Evolutionary conservation across 1,284 basidiomycete genomes (phyloP), one percentile per base, ranked within the genome.

Genomic region (Apiotrichum mycotoxinovorans): DNA sequence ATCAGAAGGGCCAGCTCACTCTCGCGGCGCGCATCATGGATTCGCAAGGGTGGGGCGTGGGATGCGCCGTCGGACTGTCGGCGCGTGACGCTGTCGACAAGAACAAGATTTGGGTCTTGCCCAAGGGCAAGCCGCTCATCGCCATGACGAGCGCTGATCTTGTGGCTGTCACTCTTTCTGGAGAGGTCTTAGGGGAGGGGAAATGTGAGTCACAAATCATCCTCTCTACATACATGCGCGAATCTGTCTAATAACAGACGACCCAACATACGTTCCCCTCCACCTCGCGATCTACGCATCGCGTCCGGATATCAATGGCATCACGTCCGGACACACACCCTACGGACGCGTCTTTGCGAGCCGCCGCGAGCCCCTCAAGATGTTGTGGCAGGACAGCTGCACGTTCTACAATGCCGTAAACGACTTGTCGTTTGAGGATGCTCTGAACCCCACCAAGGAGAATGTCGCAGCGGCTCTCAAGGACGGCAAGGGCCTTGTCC

Each of bases 341-440:
- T 47, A 66, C 52, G 66, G 60, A 14, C 55, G 63, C 27, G 54
- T 61, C 9, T 65, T 66, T 27, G 56, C 61, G 14, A 47, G 60
- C 56, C 58, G 61, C 37, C 52, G 57, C 4, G 44, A 60, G 35
- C 33, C 44, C 12, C 49, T 61, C 23, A 57, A 62, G 45, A 68
- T 66, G 63, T 62, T 66, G 23, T 58, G 62, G 44, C 66, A 68
- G 58, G 66, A 68, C 65, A 60, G 59, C 34, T 68, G 67, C 41
- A 64, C 62, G 2, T 68, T 66, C 47, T 56, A 61, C 45, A 46
- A 61, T 15, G 47, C 54, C 10, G 51, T 64, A 20, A 52, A 62
- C 45, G 47, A 54, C 11, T 51, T 68, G 30, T 57, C 65, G 0
- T 65, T 68, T 47, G 46, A 54, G n/a, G 66, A 51, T 2, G 43